Base-by-base conservation (phyloP, 208 protist species). In the Spironucleus salmonicida region DNA sequence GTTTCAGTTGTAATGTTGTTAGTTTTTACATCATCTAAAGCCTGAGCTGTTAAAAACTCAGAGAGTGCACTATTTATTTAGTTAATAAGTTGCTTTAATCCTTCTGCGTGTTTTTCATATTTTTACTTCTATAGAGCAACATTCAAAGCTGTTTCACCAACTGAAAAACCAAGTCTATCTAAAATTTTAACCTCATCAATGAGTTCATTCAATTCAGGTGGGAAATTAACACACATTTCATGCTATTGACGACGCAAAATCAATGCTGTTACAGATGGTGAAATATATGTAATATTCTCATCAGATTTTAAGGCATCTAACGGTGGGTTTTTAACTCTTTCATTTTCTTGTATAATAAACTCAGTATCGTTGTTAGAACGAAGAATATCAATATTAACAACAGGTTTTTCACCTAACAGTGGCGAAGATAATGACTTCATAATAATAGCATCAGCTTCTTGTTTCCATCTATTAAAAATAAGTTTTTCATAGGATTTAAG, bases 191-290 rank as follows among this genome's bases (percentile, higher is more conserved):
- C 35, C 49, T 77, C 74, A 30, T 66, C 38, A 41, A 77, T 77
- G 0, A 77, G 35, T 27, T 40, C 0, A 9, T 68, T 38, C 0
- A 77, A 35, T 27, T 45, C 15, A 29, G 26, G 0, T 1, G 59
- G 15, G 40, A 77, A 77, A 39, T 68, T 68, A 29, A 77, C 59
- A 23, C 27, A 71, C 64, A 71, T 40, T 38, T 71, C 64, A n/a
- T 42, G n/a, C 9, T 35, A 9, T 19, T 11, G 45, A 30, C 9
- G 30, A 9, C 45, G 13, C 30, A 71, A 38, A 45, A 71, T 71
- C 7, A 71, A 42, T 71, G 64, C 13, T n/a, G 64, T 45, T 9
- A 71, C 64, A 32, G 64, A 42, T 19, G 64, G 64, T n/a, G 30
- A 42, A 35, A 71, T 11, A 45, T 45, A 71, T 32, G 19, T 71